Evolutionary conservation across 805 yeast genomes (phyloP), one percentile per base, ranked within the genome.

Genomic region (Lipomyces orientalis): DNA sequence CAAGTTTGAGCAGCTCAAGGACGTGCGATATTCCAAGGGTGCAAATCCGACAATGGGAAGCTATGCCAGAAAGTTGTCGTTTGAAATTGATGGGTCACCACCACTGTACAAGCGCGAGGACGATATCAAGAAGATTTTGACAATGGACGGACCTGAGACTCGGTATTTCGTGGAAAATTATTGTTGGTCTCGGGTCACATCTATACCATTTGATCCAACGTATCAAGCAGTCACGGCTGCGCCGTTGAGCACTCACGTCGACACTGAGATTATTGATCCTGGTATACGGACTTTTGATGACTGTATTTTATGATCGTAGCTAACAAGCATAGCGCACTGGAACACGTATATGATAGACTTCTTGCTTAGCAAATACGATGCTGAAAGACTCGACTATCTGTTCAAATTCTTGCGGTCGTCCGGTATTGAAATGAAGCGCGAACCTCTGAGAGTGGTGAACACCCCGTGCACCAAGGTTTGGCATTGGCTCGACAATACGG

Each of bases 131-230:
- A 52, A 31, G n/a, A 52, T 52, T 25, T 12, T 52, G 55, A 52
- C 34, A 10, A 31, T 25, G 8, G 55, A 52, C 19, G 55, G 55
- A 16, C n/a, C n/a, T 12, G 55, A 52, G 9, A 52, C 34, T 2
- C 33, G 55, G 22, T 25, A 52, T 52, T 52, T 52, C 34, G 34
- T 31, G 34, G 55, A 52, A 25, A 52, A 52, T 52, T 16, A 52
- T 52, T 31, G 55, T 31, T 52, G 55, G 55, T 52, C 55, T n/a
- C 55, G 55, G 34, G 35, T 52, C n/a, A 52, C 55, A 25, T 52
- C 55, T 14, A 52, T 52, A 1, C 55, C 31, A 22, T 16, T 52
- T 52, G 55, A 52, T 52, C 55, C 55, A 52, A 12, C 34, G 3
- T 31, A 31, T 16, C 55, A 22, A 25, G 55, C 19, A 52, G 22